These are phyloP conservation scores for Aspergillus pseudoglaucus DNA, from an alignment of 2,329 filamentous ascomycete genomes.

Conservation along the genomic window DNA sequence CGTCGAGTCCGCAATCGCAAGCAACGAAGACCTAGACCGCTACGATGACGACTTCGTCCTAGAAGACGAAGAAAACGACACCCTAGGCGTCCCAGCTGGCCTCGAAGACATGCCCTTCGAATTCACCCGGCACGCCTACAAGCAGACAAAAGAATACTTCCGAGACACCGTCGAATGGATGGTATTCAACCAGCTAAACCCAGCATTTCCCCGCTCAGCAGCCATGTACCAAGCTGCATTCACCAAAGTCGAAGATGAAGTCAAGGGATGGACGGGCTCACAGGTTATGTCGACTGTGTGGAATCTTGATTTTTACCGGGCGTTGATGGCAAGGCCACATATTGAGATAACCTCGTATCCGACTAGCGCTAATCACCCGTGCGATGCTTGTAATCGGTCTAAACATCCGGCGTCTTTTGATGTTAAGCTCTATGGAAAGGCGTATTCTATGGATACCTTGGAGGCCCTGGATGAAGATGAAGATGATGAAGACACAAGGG, in stretches of 20 bases:
- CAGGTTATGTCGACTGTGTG: conserved; percentile 68
- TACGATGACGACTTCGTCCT: conserved; percentile 61
- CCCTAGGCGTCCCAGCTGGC: conserved; percentile 50
- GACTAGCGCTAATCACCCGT: conserved; percentile 43
- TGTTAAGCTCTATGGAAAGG: conserved; percentile 57
- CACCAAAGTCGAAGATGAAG: conserved; percentile 64
- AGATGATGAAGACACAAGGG: conserved; percentile 24
- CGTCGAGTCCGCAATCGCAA: conserved; percentile 19
- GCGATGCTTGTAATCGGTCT: conserved; percentile 65
- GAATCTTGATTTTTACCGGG: conserved; percentile 59
- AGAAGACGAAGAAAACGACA: conserved; percentile 52
- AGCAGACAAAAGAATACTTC: conserved; percentile 66
- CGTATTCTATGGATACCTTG: conserved; percentile 61
- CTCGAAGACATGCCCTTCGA: conserved; percentile 56
- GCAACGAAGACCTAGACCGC: conserved; percentile 44
- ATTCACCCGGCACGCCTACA: conserved; percentile 60
- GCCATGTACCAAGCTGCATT: conserved; percentile 64
- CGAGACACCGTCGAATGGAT: conserved; percentile 71
- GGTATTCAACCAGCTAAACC: conserved; percentile 71
- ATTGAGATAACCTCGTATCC: conserved; percentile 47
- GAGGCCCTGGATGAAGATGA: conserved; percentile 52
- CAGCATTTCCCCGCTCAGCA: conserved; percentile 58
- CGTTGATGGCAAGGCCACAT: conserved; percentile 60
- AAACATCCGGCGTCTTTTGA: conserved; percentile 62
- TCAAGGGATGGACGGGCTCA: conserved; percentile 59